phyloP scores from a whole-genome alignment of 345 rosid genomes.

The Rhodamnia rubescens region DNA sequence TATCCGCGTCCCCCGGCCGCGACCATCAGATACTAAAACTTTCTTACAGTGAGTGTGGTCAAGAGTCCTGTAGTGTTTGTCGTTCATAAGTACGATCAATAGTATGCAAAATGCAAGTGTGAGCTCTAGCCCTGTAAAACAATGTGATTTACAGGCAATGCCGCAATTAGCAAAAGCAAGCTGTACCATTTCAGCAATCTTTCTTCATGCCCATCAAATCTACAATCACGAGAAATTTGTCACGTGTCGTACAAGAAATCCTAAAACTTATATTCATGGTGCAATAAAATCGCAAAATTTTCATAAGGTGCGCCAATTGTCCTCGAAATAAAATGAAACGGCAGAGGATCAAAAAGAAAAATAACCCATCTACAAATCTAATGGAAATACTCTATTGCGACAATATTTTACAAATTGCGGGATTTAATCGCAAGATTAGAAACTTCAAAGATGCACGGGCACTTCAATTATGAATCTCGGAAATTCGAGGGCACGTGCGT shows the following conservation, averaged over 20 bases:
- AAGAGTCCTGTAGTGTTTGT: background rate
- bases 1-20: background rate
- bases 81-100: background rate
- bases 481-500: background rate
- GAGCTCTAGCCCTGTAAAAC: background rate
- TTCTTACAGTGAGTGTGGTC: background rate
- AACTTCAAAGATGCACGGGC: background rate
- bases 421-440: background rate
- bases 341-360: background rate
- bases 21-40: background rate
- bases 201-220: background rate
- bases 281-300: background rate
- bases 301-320: background rate
- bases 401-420: background rate
- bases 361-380: background rate
- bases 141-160: background rate
- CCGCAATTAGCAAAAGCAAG: background rate
- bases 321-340: background rate
- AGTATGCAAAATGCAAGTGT: background rate
- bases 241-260: background rate
- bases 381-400: background rate
- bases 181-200: background rate
- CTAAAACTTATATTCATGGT: background rate
- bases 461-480: background rate
- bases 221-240: background rate